These are phyloP conservation scores for Aspergillus bertholletiae DNA, from an alignment of 495 filamentous ascomycete genomes.

Conservation along the genomic window DNA sequence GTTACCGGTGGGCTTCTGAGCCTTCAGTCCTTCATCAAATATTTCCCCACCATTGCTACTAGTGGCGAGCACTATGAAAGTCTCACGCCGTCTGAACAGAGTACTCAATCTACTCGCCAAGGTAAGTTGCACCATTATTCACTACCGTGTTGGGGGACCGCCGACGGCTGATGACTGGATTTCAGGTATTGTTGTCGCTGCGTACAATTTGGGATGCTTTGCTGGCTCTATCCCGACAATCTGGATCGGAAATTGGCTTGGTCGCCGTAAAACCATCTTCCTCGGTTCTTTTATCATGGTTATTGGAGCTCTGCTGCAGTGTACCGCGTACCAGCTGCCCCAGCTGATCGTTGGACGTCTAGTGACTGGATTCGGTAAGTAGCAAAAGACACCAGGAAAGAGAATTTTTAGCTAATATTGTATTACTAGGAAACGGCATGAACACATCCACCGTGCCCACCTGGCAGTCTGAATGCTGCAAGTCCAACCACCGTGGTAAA, in stretches of 20 bases:
- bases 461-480: slow-evolving; percentile 78
- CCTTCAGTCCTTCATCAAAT: slow-evolving; percentile 47
- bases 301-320: slow-evolving; percentile 61
- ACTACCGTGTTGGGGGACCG: background rate
- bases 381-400: background rate
- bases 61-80: slow-evolving; percentile 21
- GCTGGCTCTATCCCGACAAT: slow-evolving; percentile 58
- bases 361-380: slow-evolving; percentile 54
- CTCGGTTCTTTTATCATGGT: slow-evolving; percentile 67
- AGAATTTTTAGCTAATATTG: slow-evolving; percentile 1
- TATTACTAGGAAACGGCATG: slow-evolving; percentile 47
- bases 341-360: slow-evolving; percentile 65
- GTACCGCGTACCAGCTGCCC: slow-evolving; percentile 54
- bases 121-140: slow-evolving; percentile 31
- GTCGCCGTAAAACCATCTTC: slow-evolving; percentile 67
- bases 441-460: slow-evolving; percentile 68
- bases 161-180: background rate
- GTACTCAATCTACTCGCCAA: slow-evolving; percentile 52
- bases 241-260: slow-evolving; percentile 62
- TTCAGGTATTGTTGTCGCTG: slow-evolving; percentile 54
- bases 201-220: slow-evolving; percentile 66
- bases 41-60: slow-evolving; percentile 56
- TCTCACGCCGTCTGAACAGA: slow-evolving; percentile 24
- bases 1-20: slow-evolving; percentile 60
- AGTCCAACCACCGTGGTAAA: slow-evolving; percentile 68